Percentiles rank a stretch among this genome's conserved stretches.
Conservation (phyloP, 2,329 filamentous ascomycete genomes). For the Cercospora zeina region DNA sequence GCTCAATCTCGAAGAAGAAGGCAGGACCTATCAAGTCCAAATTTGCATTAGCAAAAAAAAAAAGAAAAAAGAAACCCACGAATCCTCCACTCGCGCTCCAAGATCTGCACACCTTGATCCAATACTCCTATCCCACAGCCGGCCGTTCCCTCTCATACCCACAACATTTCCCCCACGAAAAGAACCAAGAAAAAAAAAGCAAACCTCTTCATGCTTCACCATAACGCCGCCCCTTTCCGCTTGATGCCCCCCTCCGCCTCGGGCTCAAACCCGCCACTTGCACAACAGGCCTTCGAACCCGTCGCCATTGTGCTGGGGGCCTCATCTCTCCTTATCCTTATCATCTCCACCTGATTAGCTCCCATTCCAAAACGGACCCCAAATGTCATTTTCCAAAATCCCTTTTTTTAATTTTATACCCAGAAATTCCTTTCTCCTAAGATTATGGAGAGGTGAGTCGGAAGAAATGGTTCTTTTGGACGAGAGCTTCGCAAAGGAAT, state of each 20-base stretch:
- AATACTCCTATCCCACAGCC: slow-evolving; percentile 62
- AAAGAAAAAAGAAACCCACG: slow-evolving; percentile 36
- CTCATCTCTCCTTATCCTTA: too few relatives aligned
- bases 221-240: slow-evolving; percentile 59
- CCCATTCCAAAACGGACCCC: slow-evolving; percentile 69
- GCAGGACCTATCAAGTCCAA: too few relatives aligned
- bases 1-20: background rate
- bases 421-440: background rate
- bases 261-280: slow-evolving; percentile 58
- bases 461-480: too few relatives aligned
- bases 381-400: slow-evolving; percentile 60
- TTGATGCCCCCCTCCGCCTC: slow-evolving; percentile 52
- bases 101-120: slow-evolving; percentile 65
- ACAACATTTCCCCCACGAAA: slow-evolving; percentile 62
- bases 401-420: background rate
- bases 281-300: slow-evolving; percentile 39
- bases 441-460: too few relatives aligned
- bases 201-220: slow-evolving; percentile 55
- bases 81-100: slow-evolving; percentile 55
- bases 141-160: slow-evolving; percentile 56
- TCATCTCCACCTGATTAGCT: slow-evolving; percentile 62
- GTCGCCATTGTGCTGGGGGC: slow-evolving; percentile 37
- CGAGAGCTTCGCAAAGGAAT: too few relatives aligned
- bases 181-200: slow-evolving; percentile 68
- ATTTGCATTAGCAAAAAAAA: too few relatives aligned